Percentiles rank a stretch among this genome's conserved stretches.
Conservation (phyloP, 176 grass and related monocot genomes). For the Areca catechu region DNA sequence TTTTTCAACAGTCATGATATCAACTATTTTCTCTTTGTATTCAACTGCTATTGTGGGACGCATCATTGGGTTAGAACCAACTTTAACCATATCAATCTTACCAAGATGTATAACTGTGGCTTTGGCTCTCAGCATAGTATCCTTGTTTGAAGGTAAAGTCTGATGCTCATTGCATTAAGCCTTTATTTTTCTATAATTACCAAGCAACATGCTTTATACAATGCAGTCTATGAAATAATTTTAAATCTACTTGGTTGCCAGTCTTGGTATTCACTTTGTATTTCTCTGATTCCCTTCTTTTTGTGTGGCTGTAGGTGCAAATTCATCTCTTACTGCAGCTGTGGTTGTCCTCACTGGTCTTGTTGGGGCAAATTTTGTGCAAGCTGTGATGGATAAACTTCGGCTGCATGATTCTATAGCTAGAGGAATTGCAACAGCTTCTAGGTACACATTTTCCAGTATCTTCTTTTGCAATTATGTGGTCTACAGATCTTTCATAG, state of each 20-base stretch:
- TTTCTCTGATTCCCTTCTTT: not conserved
- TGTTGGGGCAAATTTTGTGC: conserved; percentile 83
- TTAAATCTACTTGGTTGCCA: too few relatives aligned
- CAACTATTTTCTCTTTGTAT: conserved; percentile 66
- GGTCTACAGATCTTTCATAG: too few relatives aligned
- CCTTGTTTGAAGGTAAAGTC: conserved; percentile 77
- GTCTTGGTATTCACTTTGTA: too few relatives aligned
- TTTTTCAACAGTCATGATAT: conserved; percentile 73
- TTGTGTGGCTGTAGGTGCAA: conserved; percentile 40
- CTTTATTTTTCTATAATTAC: too few relatives aligned
- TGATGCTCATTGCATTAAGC: not conserved
- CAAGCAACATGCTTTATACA: too few relatives aligned
- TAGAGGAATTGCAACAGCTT: conserved; percentile 81
- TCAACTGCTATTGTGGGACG: conserved; percentile 75
- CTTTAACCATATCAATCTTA: conserved; percentile 71
- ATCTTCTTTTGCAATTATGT: not conserved
- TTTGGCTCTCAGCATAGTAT: conserved; percentile 87
- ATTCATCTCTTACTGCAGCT: conserved; percentile 76
- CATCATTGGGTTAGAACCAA: conserved; percentile 59
- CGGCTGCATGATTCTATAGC: conserved; percentile 83
- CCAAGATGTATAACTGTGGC: conserved; percentile 89
- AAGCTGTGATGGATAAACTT: conserved; percentile 76
- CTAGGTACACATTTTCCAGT: conserved; percentile 37
- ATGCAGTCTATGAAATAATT: too few relatives aligned
- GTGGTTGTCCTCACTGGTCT: conserved; percentile 87